These are phyloP conservation scores for Epichloe scottii DNA, from an alignment of 2,329 filamentous ascomycete species.

Conservation along the genomic window DNA sequence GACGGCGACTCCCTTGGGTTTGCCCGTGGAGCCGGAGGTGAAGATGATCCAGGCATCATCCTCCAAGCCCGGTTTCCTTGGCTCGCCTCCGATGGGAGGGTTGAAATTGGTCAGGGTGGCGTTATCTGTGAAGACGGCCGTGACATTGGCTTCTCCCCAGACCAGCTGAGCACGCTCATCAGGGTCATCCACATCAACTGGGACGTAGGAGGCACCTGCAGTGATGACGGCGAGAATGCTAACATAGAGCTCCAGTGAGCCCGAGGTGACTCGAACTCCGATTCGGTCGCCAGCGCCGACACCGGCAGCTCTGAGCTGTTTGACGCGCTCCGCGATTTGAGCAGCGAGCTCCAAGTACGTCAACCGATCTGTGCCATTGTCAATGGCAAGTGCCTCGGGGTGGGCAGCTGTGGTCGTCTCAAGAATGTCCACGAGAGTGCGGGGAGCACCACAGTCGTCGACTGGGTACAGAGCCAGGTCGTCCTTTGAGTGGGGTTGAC, in stretches of 20 bases:
- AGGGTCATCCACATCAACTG: slow-evolving; percentile 13
- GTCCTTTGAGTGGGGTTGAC: slow-evolving; percentile 1
- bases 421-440: slow-evolving; percentile 12
- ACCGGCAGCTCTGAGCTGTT: slow-evolving; percentile 6
- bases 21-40: slow-evolving; percentile 13
- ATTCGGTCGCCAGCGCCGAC: slow-evolving; percentile 10
- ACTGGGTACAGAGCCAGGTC: slow-evolving; percentile 7
- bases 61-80: slow-evolving; percentile 5
- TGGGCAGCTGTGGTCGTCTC: slow-evolving; percentile 4
- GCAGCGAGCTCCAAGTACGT: slow-evolving; percentile 6
- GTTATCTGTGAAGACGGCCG: slow-evolving; percentile 9
- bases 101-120: slow-evolving; percentile 6
- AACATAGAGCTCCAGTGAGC: slow-evolving; percentile 10
- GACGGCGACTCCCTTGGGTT: slow-evolving; percentile 14
- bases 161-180: slow-evolving; percentile 12
- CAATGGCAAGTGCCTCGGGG: slow-evolving; percentile 8
- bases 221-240: slow-evolving; percentile 10
- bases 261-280: slow-evolving; percentile 11
- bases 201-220: slow-evolving; percentile 12
- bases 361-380: slow-evolving; percentile 7
- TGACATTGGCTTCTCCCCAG: slow-evolving; percentile 10
- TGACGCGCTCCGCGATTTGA: slow-evolving; percentile 2
- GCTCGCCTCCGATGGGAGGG: neutral
- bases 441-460: slow-evolving; percentile 1
- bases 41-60: slow-evolving; percentile 15